These are phyloP conservation scores for Rauvolfia tetraphylla DNA, from an alignment of 257 asterid species.

Conservation along the genomic window DNA sequence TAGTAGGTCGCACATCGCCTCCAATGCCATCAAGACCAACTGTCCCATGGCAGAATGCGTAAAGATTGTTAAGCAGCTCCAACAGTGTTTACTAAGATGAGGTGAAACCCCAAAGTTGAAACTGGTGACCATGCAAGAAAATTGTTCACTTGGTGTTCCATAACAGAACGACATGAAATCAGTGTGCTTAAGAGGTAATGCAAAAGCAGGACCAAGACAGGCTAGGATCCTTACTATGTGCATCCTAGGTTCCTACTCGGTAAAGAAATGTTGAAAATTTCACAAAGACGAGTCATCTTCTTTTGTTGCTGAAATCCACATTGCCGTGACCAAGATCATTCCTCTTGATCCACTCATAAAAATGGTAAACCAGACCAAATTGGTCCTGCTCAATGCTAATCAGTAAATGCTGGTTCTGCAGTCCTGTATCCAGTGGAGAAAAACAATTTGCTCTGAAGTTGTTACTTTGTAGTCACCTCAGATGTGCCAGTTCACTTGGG, in stretches of 20 bases:
- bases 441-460: neutral
- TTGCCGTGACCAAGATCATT: neutral
- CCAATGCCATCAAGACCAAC: constrained; percentile 81
- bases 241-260: neutral
- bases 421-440: neutral
- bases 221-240: neutral
- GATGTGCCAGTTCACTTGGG: neutral
- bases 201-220: neutral
- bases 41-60: constrained; percentile 75
- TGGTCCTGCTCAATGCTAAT: neutral
- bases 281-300: neutral
- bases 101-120: neutral
- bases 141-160: neutral
- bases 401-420: neutral
- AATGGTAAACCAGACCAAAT: neutral
- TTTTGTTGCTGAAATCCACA: constrained; percentile 1
- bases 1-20: constrained; percentile 66
- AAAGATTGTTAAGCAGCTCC: constrained; percentile 56
- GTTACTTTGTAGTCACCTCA: neutral
- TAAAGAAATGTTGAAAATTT: neutral
- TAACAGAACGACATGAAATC: neutral
- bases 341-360: neutral
- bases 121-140: neutral
- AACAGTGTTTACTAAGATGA: constrained; percentile 17
- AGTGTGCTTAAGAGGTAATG: too few relatives aligned